Evolutionary conservation across 352 stramenopile genomes (phyloP).

Genomic region (Globisporangium alternatum): DNA sequence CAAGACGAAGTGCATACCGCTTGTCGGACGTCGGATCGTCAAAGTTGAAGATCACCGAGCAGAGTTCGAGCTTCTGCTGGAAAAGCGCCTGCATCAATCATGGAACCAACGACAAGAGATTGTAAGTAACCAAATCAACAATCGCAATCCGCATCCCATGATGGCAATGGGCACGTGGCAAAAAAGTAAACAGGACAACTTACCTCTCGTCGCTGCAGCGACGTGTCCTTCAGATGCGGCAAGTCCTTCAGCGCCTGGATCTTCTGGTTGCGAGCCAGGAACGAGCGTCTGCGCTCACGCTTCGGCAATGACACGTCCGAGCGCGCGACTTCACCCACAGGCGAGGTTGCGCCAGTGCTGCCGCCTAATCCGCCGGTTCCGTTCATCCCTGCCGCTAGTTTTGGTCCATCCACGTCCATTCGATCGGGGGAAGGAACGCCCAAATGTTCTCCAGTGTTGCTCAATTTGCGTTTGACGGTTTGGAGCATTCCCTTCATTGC

Average conservation of each 20-base stretch:
- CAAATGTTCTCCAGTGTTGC: constrained; percentile 76
- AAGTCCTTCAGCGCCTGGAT: constrained; percentile 85
- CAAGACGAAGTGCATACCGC: constrained; percentile 34
- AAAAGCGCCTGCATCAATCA: constrained; percentile 84
- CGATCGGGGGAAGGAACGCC: constrained; percentile 47
- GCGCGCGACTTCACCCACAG: constrained; percentile 65
- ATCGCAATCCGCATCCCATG: neutral
- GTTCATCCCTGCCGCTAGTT: constrained; percentile 21
- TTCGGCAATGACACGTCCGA: constrained; percentile 84
- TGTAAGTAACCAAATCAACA: neutral
- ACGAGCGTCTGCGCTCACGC: constrained; percentile 76
- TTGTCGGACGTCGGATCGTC: constrained; percentile 95
- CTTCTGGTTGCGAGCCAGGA: constrained; percentile 84
- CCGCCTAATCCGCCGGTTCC: constrained; percentile 9
- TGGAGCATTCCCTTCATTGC: constrained; percentile 89
- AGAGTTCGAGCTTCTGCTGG: constrained; percentile 95
- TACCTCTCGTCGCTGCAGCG: constrained; percentile 69
- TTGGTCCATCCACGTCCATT: constrained; percentile 58
- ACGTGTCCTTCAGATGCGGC: constrained; percentile 84
- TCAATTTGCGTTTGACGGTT: constrained; percentile 87
- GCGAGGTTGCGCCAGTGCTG: constrained; percentile 32
- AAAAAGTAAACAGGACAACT: neutral
- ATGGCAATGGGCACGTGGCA: neutral
- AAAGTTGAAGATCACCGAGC: constrained; percentile 96
- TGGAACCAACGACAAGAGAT: constrained; percentile 5